These are phyloP conservation scores for Telopea speciosissima DNA, from an alignment of 177 flowering plant species.

Conservation along the genomic window DNA sequence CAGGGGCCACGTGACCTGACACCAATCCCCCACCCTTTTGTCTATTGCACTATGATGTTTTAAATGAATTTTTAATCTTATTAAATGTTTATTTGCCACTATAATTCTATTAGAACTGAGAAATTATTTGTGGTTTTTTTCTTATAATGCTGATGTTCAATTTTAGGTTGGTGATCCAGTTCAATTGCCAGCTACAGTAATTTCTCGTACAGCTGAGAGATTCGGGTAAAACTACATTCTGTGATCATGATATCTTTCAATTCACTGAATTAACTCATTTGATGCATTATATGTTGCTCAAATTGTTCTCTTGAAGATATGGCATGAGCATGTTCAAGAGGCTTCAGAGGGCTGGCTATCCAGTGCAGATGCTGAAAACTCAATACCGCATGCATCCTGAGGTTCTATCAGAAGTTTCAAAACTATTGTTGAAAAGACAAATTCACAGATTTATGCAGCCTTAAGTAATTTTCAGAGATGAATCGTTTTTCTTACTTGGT, in stretches of 20 bases:
- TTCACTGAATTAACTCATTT: not conserved
- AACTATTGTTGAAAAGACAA: not conserved
- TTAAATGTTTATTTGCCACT: no score
- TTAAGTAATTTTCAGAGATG: not conserved
- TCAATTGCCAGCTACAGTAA: slow-evolving; percentile 96
- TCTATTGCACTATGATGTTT: no score
- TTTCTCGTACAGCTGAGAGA: slow-evolving; percentile 65
- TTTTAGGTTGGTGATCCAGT: slow-evolving; percentile 92
- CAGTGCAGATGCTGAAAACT: slow-evolving; percentile 87
- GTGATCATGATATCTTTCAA: not conserved
- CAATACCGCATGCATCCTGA: slow-evolving; percentile 99
- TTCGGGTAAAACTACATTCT: slow-evolving; percentile 47
- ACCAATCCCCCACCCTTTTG: no score
- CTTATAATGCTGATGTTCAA: not conserved
- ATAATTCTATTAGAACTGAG: not conserved
- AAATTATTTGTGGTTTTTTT: not conserved
- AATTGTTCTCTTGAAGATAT: slow-evolving; percentile 38
- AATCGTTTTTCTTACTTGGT: not conserved
- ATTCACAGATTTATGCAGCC: not conserved
- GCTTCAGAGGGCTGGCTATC: slow-evolving; percentile 88
- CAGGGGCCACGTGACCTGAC: no score
- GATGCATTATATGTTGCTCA: not conserved
- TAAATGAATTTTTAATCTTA: no score
- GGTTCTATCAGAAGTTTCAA: slow-evolving; percentile 29
- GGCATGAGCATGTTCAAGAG: slow-evolving; percentile 89